These are phyloP conservation scores for Eimeria praecox DNA, from an alignment of 169 alveolate species.

Conservation along the genomic window DNA sequence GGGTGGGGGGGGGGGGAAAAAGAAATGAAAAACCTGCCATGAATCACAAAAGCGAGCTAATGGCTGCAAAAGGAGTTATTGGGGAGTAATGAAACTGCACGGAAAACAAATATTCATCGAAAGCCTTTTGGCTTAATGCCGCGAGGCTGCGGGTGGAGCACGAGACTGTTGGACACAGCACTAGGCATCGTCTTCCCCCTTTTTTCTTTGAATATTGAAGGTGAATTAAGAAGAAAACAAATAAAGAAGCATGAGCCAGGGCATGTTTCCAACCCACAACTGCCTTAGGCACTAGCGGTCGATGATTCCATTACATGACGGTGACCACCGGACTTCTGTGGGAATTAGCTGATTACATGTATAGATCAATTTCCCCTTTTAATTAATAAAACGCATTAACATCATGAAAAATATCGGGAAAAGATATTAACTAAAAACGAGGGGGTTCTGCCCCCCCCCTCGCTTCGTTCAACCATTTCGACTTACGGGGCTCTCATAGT, in stretches of 20 bases:
- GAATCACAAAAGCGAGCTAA: neutral
- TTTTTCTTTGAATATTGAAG: neutral
- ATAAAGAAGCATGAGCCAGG: neutral
- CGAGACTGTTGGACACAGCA: neutral
- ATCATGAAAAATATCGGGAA: neutral
- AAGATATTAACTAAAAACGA: neutral
- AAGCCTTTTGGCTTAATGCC: neutral
- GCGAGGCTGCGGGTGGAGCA: neutral
- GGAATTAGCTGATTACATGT: neutral
- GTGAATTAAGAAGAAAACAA: neutral
- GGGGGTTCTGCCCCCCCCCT: neutral
- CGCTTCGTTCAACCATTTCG: neutral
- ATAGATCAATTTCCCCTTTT: neutral
- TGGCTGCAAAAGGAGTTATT: neutral
- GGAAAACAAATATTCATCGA: neutral
- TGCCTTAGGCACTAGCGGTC: conserved; percentile 13
- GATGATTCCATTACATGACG: neutral
- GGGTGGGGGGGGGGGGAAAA: neutral
- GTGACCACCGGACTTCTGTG: conserved; percentile 3
- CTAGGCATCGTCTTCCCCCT: neutral
- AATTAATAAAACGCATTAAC: neutral
- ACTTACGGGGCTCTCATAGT: too few relatives aligned
- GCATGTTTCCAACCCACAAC: neutral
- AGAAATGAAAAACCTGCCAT: neutral
- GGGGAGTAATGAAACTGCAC: neutral